Base-by-base conservation (phyloP, 2,329 filamentous ascomycete species). In the Dothistroma pini region DNA sequence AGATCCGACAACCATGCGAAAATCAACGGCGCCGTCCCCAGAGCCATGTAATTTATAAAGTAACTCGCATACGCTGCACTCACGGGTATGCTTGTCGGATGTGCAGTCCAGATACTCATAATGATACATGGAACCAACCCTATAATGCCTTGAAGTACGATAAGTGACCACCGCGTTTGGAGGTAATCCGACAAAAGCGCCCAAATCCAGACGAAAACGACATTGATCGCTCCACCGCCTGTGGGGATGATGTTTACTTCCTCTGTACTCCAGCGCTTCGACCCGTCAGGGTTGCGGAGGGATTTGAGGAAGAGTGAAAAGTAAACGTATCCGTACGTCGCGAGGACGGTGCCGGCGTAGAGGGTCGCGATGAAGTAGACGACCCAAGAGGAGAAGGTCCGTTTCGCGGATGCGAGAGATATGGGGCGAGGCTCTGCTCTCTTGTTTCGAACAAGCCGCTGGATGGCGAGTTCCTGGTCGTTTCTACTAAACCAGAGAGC, bases 131-230 rank as follows among this genome's bases (percentile, higher is more conserved):
- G 25, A 29, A 29, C 25, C 25, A 29, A 6, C 6, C 25, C 25
- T 3, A 29, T 29, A 2, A 29, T 6, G 25, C 25, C 25, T 6
- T 29, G 25, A 6, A 29, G 25, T 29, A 29, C 25, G 6, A 84
- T 79, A 6, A 84, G 71, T 0, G 76, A 77, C 81, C 81, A 84
- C 22, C 82, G 72, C 0, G 80, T 82, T 41, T 76, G 75, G 1
- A 84, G 65, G 9, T 77, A 68, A 68, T 84, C 81, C 0, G 81
- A 84, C 0, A 83, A 67, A 1, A 82, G 75, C 0, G 81, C 81
- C 81, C 81, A 84, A 12, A 82, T 75, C 81, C 81, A 83, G 1
- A 83, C 81, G 58, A 80, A 81, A 0, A 78, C 73, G 2, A 82
- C 79, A 19, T 81, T 80, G 54, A 82, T 80, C 4, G 78, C 79